These are phyloP conservation scores for Breynia disticha DNA, from an alignment of 441 rosid genomes.

Conservation along the genomic window DNA sequence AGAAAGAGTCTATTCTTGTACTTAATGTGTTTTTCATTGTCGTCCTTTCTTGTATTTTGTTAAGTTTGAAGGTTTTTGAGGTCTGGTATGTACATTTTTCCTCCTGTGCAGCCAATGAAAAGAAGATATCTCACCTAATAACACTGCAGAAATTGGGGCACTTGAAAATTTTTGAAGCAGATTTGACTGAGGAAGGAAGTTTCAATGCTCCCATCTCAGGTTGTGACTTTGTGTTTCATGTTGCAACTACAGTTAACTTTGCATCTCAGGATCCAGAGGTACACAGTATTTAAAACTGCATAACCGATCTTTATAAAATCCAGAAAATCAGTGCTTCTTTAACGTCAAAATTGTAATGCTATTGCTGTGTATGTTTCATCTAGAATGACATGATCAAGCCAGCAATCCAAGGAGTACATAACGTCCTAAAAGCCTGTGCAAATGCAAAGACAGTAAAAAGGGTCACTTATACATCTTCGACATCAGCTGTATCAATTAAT, in stretches of 20 bases:
- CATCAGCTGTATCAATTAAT: slow-evolving; percentile 66
- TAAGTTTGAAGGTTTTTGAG: too few relatives aligned
- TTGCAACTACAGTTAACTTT: slow-evolving; percentile 83
- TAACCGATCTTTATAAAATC: not conserved
- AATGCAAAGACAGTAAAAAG: slow-evolving; percentile 62
- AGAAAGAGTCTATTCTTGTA: too few relatives aligned
- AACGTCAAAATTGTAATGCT: not conserved
- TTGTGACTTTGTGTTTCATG: slow-evolving; percentile 69
- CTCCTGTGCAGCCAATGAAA: slow-evolving; percentile 38
- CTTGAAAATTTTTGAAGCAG: slow-evolving; percentile 51
- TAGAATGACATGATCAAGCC: slow-evolving; percentile 90
- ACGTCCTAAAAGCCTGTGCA: slow-evolving; percentile 61
- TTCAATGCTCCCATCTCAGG: slow-evolving; percentile 48
- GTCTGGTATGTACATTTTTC: too few relatives aligned
- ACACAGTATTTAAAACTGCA: not conserved
- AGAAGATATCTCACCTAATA: slow-evolving; percentile 50
- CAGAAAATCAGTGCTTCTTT: not conserved
- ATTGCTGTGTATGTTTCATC: not conserved
- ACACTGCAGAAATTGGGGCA: slow-evolving; percentile 51
- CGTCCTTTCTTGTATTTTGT: too few relatives aligned
- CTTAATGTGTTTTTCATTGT: too few relatives aligned
- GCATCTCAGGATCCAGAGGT: slow-evolving; percentile 93
- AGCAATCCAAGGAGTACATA: slow-evolving; percentile 63
- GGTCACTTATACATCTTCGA: slow-evolving; percentile 71
- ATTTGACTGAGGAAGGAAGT: slow-evolving; percentile 56